phyloP scores from a whole-genome alignment of 129 eudicot genomes.

The Gnaphalium uliginosum region DNA sequence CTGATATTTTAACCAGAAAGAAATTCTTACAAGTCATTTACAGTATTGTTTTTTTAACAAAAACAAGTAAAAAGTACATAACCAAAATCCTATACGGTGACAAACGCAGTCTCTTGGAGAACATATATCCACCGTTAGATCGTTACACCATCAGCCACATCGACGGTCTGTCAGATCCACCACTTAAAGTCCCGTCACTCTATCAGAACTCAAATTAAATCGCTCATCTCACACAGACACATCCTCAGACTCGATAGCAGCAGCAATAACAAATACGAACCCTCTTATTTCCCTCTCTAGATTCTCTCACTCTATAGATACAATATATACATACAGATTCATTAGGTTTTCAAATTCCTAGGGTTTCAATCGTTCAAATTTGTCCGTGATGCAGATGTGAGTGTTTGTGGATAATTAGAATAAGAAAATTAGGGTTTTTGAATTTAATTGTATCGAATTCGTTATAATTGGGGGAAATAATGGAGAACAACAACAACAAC shows the following conservation, averaged over 20 bases:
- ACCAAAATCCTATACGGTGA: no score
- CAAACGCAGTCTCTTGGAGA: no score
- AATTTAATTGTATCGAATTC: slow-evolving; percentile 8
- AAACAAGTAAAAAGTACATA: no score
- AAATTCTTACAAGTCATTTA: no score
- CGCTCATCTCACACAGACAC: slow-evolving; percentile 29
- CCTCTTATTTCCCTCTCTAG: slow-evolving; percentile 27
- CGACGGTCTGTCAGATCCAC: slow-evolving; percentile 12
- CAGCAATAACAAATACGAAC: slow-evolving; percentile 12
- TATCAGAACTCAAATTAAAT: slow-evolving; percentile 22
- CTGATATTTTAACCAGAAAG: no score
- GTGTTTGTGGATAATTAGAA: slow-evolving; percentile 13
- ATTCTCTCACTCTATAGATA: slow-evolving; percentile 37
- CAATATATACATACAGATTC: slow-evolving; percentile 24
- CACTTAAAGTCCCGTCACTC: not conserved
- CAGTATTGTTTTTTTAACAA: no score
- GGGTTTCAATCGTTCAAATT: slow-evolving; percentile 23
- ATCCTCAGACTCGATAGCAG: slow-evolving; percentile 11
- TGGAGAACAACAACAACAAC: slow-evolving; percentile 44
- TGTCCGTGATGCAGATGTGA: slow-evolving; percentile 29
- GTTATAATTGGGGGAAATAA: slow-evolving; percentile 32
- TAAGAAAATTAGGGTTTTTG: slow-evolving; percentile 38
- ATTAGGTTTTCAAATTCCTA: slow-evolving; percentile 10
- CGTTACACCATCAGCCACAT: not conserved
- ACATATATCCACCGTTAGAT: slow-evolving; percentile 28